Percentiles rank a stretch among this genome's conserved stretches.
These are phyloP conservation scores for Colletotrichum lentis DNA, from an alignment of 2,329 filamentous ascomycete genomes.

Conservation along the genomic window DNA sequence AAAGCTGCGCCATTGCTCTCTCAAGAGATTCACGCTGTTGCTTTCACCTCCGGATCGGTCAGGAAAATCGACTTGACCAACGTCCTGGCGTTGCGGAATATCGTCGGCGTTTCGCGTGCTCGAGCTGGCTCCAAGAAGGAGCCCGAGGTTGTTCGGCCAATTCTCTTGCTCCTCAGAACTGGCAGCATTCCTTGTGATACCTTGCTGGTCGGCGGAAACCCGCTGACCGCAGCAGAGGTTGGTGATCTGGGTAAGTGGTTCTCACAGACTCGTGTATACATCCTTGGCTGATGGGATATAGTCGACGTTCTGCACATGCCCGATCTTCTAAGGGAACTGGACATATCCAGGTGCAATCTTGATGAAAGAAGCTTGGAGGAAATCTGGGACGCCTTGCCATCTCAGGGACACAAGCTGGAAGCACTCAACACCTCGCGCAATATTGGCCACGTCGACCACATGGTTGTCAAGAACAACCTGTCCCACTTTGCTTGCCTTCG, in stretches of 20 bases:
- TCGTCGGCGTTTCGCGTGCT: slow-evolving; percentile 16
- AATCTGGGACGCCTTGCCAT: slow-evolving; percentile 57
- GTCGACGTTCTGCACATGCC: slow-evolving; percentile 44
- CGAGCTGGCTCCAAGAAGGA: slow-evolving; percentile 33
- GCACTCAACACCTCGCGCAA: slow-evolving; percentile 63
- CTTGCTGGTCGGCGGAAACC: slow-evolving; percentile 60
- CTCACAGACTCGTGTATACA: background rate
- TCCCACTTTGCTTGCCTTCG: slow-evolving; percentile 55
- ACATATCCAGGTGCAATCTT: slow-evolving; percentile 61
- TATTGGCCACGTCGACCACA: slow-evolving; percentile 59
- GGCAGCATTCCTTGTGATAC: slow-evolving; percentile 60
- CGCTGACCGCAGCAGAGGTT: slow-evolving; percentile 56
- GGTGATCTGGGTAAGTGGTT: slow-evolving; percentile 57
- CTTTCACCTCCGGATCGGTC: slow-evolving; percentile 64
- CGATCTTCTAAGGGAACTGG: slow-evolving; percentile 54
- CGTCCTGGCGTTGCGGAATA: slow-evolving; percentile 43
- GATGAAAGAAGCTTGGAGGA: slow-evolving; percentile 58
- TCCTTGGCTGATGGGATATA: slow-evolving; percentile 24
- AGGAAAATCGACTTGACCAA: slow-evolving; percentile 63
- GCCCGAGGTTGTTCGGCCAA: slow-evolving; percentile 57
- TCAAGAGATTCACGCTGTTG: slow-evolving; percentile 64
- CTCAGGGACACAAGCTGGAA: slow-evolving; percentile 56
- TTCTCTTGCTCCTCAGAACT: slow-evolving; percentile 59
- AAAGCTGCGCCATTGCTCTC: slow-evolving; percentile 59
- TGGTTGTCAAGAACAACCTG: slow-evolving; percentile 56